Base-by-base conservation (phyloP, 768 basidiomycete genomes). In the Lactarius deliciosus region DNA sequence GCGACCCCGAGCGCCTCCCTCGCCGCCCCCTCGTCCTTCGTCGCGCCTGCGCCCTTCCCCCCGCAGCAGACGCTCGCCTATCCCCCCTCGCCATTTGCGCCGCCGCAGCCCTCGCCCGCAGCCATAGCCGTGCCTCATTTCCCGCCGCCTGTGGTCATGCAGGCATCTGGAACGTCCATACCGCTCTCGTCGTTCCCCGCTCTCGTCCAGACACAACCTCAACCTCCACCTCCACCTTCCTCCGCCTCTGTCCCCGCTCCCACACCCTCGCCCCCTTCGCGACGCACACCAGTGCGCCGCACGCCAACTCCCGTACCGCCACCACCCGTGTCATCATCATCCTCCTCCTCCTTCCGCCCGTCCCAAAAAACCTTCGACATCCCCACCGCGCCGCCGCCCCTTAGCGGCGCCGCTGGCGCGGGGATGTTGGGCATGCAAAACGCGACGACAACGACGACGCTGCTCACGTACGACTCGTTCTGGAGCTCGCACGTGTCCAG, bases 381-480 rank as follows among this genome's bases (percentile, higher is more conserved):
- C 10, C 69, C 69, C 9, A 65, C 66, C 53, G 69, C 69, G 38
- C 68, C 69, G 10, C 50, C 25, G 5, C 15, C 63, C 28, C 32
- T 32, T 6, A 4, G 47, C 22, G 30, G 30, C 53, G 20, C 10
- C 28, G 38, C 22, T 53, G 50, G 50, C 25, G 25, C 22, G 54
- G 32, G 60, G 8, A 36, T 15, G 2, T 28, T 53, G 13, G 58
- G 41, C 34, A n/a, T 32, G 54, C 63, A 57, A 32, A 58, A 18
- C 22, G 13, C 54, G 28, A 58, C 58, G 62, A 32, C 54, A n/a
- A 47, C 58, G 59, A 40, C 47, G 34, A 18, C 64, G 60, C 40
- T 63, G 68, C 70, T 70, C 61, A 70, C 70, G 20, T 70, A 70
- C 40, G 70, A 70, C 61, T 70, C 70, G 40, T 70, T 70, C 20